phyloP scores from a whole-genome alignment of 441 rosid genomes.

The Pelargonium cotyledonis region DNA sequence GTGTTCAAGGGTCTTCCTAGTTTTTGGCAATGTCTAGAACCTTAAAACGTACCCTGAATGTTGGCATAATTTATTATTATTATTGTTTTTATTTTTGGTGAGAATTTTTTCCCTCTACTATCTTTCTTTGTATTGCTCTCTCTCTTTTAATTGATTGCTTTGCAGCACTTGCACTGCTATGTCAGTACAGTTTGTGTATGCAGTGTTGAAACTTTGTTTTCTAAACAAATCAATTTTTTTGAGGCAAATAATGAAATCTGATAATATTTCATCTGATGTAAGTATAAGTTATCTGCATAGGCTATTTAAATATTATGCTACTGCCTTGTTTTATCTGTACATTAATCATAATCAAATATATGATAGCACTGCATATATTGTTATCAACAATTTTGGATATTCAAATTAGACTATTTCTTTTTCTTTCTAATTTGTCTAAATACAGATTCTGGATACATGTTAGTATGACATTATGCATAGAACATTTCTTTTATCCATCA shows the following conservation, averaged over 20 bases:
- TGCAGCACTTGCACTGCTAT: neutral
- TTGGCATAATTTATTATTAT: too few relatives aligned
- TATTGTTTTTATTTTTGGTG: too few relatives aligned
- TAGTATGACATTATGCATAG: neutral
- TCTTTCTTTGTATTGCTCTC: neutral
- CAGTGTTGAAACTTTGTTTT: too few relatives aligned
- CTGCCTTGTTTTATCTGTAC: neutral
- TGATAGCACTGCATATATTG: neutral
- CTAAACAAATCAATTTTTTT: too few relatives aligned
- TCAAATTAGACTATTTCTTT: too few relatives aligned
- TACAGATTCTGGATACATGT: neutral
- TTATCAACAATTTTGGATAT: neutral
- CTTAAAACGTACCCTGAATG: too few relatives aligned
- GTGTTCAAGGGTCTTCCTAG: too few relatives aligned
- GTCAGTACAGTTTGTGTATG: too few relatives aligned
- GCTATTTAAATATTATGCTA: neutral
- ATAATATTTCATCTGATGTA: neutral
- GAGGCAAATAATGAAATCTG: neutral
- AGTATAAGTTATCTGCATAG: neutral
- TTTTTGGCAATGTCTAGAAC: too few relatives aligned
- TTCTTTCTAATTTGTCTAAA: neutral
- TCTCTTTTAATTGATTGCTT: neutral
- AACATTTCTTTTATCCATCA: too few relatives aligned
- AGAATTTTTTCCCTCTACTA: too few relatives aligned
- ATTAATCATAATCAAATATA: too few relatives aligned